Conservation (phyloP, 164 flowering plant genomes). For the Houttuynia cordata region DNA sequence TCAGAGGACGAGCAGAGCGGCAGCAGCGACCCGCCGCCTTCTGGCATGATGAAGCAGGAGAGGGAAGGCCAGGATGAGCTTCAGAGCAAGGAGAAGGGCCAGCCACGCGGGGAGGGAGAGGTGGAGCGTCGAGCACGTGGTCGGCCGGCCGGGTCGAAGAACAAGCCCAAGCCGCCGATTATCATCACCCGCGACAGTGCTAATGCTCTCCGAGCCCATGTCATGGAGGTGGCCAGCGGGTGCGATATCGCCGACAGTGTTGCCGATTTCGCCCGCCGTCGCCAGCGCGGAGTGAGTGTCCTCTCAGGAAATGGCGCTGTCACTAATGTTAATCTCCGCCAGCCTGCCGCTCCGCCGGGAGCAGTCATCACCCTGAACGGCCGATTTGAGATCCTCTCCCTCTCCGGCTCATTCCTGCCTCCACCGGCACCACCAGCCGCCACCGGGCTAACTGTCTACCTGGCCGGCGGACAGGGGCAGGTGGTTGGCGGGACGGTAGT, state of each 20-base stretch:
- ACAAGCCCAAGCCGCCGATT: slow-evolving; percentile 90
- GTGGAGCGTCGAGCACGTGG: slow-evolving; percentile 60
- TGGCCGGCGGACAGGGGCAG: slow-evolving; percentile 89
- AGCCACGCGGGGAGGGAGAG: slow-evolving; percentile 33
- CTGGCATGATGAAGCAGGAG: neutral
- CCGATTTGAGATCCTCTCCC: slow-evolving; percentile 75
- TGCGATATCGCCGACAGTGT: slow-evolving; percentile 65
- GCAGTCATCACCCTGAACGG: slow-evolving; percentile 69
- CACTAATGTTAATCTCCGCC: slow-evolving; percentile 62
- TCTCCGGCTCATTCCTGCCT: slow-evolving; percentile 74
- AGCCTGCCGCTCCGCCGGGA: slow-evolving; percentile 50
- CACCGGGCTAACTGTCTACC: slow-evolving; percentile 57
- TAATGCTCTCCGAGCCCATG: slow-evolving; percentile 79
- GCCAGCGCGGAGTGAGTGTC: slow-evolving; percentile 76
- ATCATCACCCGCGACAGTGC: slow-evolving; percentile 84
- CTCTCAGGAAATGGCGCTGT: slow-evolving; percentile 78
- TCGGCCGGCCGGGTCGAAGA: slow-evolving; percentile 81
- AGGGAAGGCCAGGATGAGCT: slow-evolving; percentile 6
- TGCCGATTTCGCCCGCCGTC: slow-evolving; percentile 48
- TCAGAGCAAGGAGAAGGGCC: slow-evolving; percentile 16
- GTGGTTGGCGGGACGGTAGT: slow-evolving; percentile 82
- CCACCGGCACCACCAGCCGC: slow-evolving; percentile 91
- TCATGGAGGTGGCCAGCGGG: slow-evolving; percentile 73
- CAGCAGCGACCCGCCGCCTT: neutral
- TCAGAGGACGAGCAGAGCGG: slow-evolving; percentile 1